Conservation (phyloP, 2,329 filamentous ascomycete species). For the Fusarium hainanense region DNA sequence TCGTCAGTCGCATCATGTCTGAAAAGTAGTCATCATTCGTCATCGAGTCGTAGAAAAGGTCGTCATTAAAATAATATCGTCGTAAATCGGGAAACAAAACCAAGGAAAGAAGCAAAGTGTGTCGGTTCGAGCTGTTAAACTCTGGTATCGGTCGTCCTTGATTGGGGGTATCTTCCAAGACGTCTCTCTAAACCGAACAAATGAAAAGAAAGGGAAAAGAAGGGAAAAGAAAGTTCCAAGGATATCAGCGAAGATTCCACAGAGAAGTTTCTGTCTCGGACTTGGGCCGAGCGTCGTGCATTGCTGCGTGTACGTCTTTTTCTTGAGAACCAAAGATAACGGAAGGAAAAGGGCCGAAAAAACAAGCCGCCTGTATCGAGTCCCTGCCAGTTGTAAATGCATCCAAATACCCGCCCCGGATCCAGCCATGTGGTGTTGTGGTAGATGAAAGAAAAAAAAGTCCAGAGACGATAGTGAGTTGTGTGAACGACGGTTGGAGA, state of each 20-base stretch:
- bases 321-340: constrained; percentile 53
- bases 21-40: constrained; percentile 52
- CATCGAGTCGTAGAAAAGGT: constrained; percentile 55
- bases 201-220: constrained; percentile 32
- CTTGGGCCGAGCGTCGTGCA: constrained; percentile 65
- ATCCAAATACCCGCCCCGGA: constrained; percentile 63
- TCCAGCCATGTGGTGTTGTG: constrained; percentile 65
- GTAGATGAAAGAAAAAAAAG: constrained; percentile 50
- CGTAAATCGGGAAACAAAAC: constrained; percentile 57
- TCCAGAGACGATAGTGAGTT: constrained; percentile 54
- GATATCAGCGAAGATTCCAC: constrained; percentile 54
- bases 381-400: constrained; percentile 65
- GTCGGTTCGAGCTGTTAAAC: constrained; percentile 32
- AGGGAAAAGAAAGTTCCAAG: constrained; percentile 41
- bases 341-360: constrained; percentile 48
- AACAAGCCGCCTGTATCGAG: constrained; percentile 61
- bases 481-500: constrained; percentile 46
- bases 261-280: constrained; percentile 60
- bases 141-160: constrained; percentile 27
- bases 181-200: constrained; percentile 47
- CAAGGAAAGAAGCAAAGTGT: constrained; percentile 54
- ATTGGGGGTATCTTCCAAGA: constrained; percentile 42
- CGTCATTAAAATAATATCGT: constrained; percentile 54
- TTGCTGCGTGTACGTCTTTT: constrained; percentile 73
- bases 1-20: constrained; percentile 50